Evolutionary conservation across 1,139 yeast species (phyloP).

Genomic region (Pneumocystis jirovecii): DNA sequence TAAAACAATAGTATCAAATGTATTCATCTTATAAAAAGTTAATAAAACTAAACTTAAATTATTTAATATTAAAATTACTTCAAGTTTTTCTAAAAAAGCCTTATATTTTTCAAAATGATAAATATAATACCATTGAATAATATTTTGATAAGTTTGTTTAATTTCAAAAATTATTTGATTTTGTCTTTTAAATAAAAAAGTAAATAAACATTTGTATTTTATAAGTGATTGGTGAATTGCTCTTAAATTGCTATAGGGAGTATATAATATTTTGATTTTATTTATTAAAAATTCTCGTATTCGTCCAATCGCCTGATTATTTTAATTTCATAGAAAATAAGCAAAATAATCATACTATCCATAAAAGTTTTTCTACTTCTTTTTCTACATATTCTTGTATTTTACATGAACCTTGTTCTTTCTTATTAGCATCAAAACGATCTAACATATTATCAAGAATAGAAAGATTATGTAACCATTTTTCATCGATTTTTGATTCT

Average conservation of each 20-base stretch:
- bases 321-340: conserved; percentile 29
- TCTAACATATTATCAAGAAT: conserved; percentile 11
- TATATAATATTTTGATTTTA: conserved; percentile 50
- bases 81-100: conserved; percentile 44
- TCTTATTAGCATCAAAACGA: conserved; percentile 5
- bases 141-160: conserved; percentile 62
- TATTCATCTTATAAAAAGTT: neutral
- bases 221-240: conserved; percentile 50
- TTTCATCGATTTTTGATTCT: conserved; percentile 11
- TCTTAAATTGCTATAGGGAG: conserved; percentile 43
- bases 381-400: conserved; percentile 9
- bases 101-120: conserved; percentile 66
- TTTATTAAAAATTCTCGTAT: conserved; percentile 53
- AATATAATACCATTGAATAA: conserved; percentile 87
- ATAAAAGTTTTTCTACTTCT: neutral
- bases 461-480: conserved; percentile 14
- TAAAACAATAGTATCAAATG: neutral
- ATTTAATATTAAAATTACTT: neutral
- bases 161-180: conserved; percentile 61
- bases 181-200: conserved; percentile 42
- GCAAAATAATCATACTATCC: conserved; percentile 14
- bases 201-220: conserved; percentile 43
- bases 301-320: conserved; percentile 47
- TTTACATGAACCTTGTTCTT: conserved; percentile 8
- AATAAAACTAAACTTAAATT: neutral